Evolutionary conservation across 2,329 filamentous ascomycete species (phyloP).

Genomic region (Monilinia aucupariae): DNA sequence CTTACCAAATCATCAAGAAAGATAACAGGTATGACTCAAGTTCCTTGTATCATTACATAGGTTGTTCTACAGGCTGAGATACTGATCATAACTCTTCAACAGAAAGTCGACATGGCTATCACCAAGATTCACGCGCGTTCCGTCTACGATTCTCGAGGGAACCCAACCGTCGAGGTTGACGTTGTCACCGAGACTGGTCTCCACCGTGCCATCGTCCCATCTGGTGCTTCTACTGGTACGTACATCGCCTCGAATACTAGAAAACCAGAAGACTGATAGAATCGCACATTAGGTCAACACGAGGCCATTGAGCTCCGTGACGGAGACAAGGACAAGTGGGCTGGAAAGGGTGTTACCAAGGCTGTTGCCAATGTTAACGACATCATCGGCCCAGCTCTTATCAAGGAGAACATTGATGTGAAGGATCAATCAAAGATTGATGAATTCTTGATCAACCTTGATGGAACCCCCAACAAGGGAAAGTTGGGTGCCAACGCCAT

Average conservation of each 20-base stretch:
- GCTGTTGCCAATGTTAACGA: slow-evolving; percentile 83
- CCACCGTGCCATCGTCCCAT: slow-evolving; percentile 95
- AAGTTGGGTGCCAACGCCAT: slow-evolving; percentile 87
- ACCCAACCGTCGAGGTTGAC: slow-evolving; percentile 98
- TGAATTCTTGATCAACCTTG: slow-evolving; percentile 78
- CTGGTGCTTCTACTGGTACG: slow-evolving; percentile 88
- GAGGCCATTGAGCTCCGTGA: slow-evolving; percentile 89
- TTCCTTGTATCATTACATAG: background rate
- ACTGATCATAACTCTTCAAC: slow-evolving; percentile 21
- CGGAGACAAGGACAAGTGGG: slow-evolving; percentile 81
- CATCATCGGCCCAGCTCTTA: slow-evolving; percentile 71
- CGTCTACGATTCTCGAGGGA: slow-evolving; percentile 97
- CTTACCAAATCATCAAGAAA: slow-evolving; percentile 16
- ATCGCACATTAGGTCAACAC: slow-evolving; percentile 61
- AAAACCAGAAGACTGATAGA: slow-evolving; percentile 24
- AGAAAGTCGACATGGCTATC: slow-evolving; percentile 69
- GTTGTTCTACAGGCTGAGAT: background rate
- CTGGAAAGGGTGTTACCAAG: slow-evolving; percentile 80
- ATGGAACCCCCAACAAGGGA: slow-evolving; percentile 80
- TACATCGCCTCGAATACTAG: slow-evolving; percentile 29
- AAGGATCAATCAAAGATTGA: slow-evolving; percentile 83
- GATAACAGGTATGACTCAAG: slow-evolving; percentile 17
- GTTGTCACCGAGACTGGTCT: slow-evolving; percentile 93
- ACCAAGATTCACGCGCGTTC: slow-evolving; percentile 86
- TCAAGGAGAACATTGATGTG: slow-evolving; percentile 76